These are phyloP conservation scores for Xerocomus subilludens DNA, from an alignment of 1,284 basidiomycete genomes.

Conservation along the genomic window DNA sequence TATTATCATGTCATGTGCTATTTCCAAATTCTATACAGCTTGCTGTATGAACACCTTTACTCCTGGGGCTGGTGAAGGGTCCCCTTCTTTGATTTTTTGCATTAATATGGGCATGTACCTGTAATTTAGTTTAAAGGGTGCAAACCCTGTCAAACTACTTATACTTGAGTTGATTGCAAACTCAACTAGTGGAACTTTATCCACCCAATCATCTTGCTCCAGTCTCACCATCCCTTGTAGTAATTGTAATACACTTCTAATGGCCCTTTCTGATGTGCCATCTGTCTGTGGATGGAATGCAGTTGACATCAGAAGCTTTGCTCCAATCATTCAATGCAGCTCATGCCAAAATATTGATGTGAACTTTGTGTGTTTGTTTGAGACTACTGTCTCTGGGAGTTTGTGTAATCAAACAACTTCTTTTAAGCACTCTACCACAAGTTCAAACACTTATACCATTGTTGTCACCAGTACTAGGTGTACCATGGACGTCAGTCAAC, in stretches of 20 bases:
- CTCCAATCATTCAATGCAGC: constrained; percentile 34
- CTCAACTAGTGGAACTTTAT: not conserved
- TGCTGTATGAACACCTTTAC: not conserved
- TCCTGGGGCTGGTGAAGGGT: not conserved
- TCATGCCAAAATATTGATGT: constrained; percentile 22
- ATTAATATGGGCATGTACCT: not conserved
- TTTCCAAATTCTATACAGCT: not conserved
- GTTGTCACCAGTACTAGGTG: constrained; percentile 43
- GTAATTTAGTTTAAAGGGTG: constrained; percentile 1
- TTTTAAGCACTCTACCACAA: constrained; percentile 41
- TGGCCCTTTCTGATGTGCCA: constrained; percentile 43
- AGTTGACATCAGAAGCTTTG: constrained; percentile 43
- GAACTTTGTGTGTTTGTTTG: not conserved
- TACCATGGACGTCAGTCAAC: constrained; percentile 52
- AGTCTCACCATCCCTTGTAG: not conserved
- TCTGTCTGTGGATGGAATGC: constrained; percentile 60
- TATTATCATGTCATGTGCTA: not conserved
- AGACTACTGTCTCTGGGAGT: too few relatives aligned
- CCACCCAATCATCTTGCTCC: not conserved
- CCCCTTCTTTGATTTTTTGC: not conserved
- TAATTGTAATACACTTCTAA: constrained; percentile 20
- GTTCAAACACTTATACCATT: constrained; percentile 40
- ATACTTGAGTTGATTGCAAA: not conserved
- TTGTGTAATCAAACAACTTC: constrained; percentile 39
- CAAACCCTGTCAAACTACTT: not conserved